Conservation (phyloP, 2,329 filamentous ascomycete genomes). For the Leptographium galeiforme region DNA sequence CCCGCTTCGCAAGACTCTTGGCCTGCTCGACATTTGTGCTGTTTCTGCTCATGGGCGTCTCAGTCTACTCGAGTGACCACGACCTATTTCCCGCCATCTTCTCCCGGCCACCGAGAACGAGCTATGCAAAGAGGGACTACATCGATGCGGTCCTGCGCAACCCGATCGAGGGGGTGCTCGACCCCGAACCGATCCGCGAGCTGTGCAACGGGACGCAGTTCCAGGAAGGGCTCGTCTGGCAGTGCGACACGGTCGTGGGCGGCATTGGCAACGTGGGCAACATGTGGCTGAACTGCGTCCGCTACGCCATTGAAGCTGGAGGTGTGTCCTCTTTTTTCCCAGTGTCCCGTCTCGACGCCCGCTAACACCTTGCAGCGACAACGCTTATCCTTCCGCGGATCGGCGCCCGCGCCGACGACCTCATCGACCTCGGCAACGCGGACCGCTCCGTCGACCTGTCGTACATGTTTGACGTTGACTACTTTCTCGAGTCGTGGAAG, state of each 20-base stretch:
- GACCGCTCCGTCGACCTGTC: slow-evolving; percentile 6
- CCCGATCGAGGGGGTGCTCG: slow-evolving; percentile 11
- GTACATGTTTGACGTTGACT: slow-evolving; percentile 5
- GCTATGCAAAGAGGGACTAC: slow-evolving; percentile 8
- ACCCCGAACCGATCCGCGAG: slow-evolving; percentile 8
- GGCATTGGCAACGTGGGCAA: slow-evolving; percentile 23
- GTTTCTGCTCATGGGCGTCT: neutral
- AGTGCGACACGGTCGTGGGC: slow-evolving; percentile 21
- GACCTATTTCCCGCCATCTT: neutral
- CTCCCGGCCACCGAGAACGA: neutral
- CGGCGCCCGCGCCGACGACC: slow-evolving; percentile 13
- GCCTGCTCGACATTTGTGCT: neutral
- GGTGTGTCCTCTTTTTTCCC: slow-evolving; percentile 1
- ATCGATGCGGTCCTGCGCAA: slow-evolving; percentile 9
- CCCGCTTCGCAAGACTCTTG: neutral
- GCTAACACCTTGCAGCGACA: slow-evolving; percentile 3
- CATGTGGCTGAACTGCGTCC: slow-evolving; percentile 22
- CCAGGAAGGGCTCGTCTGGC: slow-evolving; percentile 22
- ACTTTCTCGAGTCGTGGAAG: slow-evolving; percentile 7
- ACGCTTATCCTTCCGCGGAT: slow-evolving; percentile 9
- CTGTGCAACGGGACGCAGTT: slow-evolving; percentile 18
- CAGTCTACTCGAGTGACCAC: neutral
- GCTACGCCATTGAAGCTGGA: slow-evolving; percentile 20
- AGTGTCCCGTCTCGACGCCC: neutral
- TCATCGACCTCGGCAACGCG: slow-evolving; percentile 7